Evolutionary conservation across 2,329 filamentous ascomycete species (phyloP).

Genomic region (Paecilomyces formosus): DNA sequence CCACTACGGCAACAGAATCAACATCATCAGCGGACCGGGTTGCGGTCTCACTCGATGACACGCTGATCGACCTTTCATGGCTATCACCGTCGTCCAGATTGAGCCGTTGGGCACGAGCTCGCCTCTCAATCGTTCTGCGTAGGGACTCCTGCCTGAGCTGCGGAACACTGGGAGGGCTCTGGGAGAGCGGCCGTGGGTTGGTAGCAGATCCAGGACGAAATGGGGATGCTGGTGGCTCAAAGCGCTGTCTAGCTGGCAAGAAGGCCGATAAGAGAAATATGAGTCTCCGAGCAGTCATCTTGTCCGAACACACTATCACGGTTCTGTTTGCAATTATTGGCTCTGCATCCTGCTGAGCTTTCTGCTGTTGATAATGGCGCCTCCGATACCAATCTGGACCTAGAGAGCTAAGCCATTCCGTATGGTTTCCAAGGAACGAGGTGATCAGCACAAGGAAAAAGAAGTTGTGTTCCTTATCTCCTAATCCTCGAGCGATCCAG

Average conservation of each 20-base stretch:
- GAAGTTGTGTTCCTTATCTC: constrained; percentile 50
- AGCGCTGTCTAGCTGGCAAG: constrained; percentile 42
- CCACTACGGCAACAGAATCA: constrained; percentile 17
- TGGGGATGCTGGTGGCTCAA: constrained; percentile 30
- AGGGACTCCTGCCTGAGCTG: constrained; percentile 47
- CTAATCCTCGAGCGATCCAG: constrained; percentile 48
- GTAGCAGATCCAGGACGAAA: constrained; percentile 34
- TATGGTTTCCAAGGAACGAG: constrained; percentile 53
- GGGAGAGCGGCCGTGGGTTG: constrained; percentile 44
- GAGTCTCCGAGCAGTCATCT: constrained; percentile 51
- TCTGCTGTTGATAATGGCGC: constrained; percentile 45
- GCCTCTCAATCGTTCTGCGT: constrained; percentile 47
- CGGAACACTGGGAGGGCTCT: constrained; percentile 46
- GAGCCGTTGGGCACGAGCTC: constrained; percentile 40
- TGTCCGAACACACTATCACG: constrained; percentile 50
- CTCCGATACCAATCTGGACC: constrained; percentile 49
- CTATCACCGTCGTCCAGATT: constrained; percentile 24
- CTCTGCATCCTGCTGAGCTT: constrained; percentile 39
- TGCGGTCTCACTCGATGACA: constrained; percentile 36
- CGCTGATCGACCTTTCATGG: constrained; percentile 35
- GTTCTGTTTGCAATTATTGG: constrained; percentile 46
- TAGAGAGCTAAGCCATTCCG: constrained; percentile 51
- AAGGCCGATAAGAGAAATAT: constrained; percentile 54
- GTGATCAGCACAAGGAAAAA: constrained; percentile 54
- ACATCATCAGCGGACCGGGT: constrained; percentile 25